phyloP scores from a whole-genome alignment of 73 alveolate species.

The Paramecium sonneborni region DNA sequence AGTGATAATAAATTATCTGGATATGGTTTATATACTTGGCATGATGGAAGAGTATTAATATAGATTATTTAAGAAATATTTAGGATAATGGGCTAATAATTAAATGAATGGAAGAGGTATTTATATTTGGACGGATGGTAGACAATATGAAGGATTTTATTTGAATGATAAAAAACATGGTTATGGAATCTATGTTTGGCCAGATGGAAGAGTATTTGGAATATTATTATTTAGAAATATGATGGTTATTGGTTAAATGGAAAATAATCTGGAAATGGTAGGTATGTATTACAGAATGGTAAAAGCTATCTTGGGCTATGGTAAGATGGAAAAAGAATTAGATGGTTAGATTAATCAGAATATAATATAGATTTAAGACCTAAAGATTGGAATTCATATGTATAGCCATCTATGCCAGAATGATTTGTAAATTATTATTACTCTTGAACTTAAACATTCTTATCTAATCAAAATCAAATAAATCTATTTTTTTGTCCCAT shows the following conservation, averaged over 20 bases:
- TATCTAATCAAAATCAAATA: too few relatives aligned
- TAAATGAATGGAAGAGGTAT: slow-evolving; percentile 80
- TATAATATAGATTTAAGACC: background rate
- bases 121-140: slow-evolving; percentile 76
- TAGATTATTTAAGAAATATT: background rate
- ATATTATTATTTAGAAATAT: slow-evolving; percentile 14
- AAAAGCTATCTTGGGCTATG: slow-evolving; percentile 50
- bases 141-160: slow-evolving; percentile 78
- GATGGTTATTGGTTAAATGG: slow-evolving; percentile 69
- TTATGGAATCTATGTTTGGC: slow-evolving; percentile 81
- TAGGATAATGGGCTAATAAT: slow-evolving; percentile 59
- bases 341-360: slow-evolving; percentile 48
- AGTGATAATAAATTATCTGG: slow-evolving; percentile 77
- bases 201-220: slow-evolving; percentile 75
- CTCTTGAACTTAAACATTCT: too few relatives aligned
- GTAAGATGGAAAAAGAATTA: slow-evolving; percentile 61
- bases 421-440: too few relatives aligned
- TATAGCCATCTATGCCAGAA: too few relatives aligned
- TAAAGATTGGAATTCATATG: slow-evolving; percentile 14
- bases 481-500: too few relatives aligned
- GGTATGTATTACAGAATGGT: slow-evolving; percentile 26
- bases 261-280: slow-evolving; percentile 58
- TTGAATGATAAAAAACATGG: slow-evolving; percentile 77
- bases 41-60: slow-evolving; percentile 63
- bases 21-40: slow-evolving; percentile 78